Conservation (phyloP, 129 eudicot species). For the Saposhnikovia divaricata region DNA sequence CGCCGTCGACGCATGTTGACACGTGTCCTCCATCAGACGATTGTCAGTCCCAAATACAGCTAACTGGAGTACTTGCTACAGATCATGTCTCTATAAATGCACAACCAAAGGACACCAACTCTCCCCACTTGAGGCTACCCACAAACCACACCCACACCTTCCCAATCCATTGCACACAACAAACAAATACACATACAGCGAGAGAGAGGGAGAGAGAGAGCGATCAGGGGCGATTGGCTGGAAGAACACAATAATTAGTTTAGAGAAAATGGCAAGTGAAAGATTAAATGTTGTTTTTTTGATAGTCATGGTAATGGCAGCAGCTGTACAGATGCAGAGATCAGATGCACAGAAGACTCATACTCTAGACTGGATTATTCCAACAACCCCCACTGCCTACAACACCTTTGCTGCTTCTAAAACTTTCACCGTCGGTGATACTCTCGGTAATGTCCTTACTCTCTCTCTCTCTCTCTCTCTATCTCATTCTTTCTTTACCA, state of each 20-base stretch:
- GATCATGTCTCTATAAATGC: not conserved
- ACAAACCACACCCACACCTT: not conserved
- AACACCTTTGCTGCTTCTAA: slow-evolving; percentile 40
- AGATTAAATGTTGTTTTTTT: slow-evolving; percentile 18
- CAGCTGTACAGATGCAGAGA: slow-evolving; percentile 27
- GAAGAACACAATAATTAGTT: slow-evolving; percentile 24
- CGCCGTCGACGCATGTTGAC: not conserved
- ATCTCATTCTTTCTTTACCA: too few relatives aligned
- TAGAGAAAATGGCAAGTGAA: slow-evolving; percentile 19
- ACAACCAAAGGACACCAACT: not conserved
- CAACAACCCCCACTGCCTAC: slow-evolving; percentile 28
- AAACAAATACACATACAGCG: not conserved
- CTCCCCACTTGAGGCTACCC: not conserved
- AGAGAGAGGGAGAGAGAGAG: not conserved
- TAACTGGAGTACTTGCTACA: too few relatives aligned
- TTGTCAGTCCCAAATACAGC: not conserved
- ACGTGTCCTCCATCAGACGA: not conserved
- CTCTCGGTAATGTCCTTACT: slow-evolving; percentile 16
- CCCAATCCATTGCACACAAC: too few relatives aligned
- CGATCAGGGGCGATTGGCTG: slow-evolving; percentile 41
- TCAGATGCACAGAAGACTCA: slow-evolving; percentile 59
- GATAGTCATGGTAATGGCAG: slow-evolving; percentile 22
- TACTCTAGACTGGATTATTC: slow-evolving; percentile 42
- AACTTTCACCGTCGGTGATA: slow-evolving; percentile 49
- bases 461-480: too few relatives aligned